A percentile compares a stretch with the other conserved stretches of the same genome.
Conservation (phyloP, 75 land plant species). For the Cupressus sempervirens region DNA sequence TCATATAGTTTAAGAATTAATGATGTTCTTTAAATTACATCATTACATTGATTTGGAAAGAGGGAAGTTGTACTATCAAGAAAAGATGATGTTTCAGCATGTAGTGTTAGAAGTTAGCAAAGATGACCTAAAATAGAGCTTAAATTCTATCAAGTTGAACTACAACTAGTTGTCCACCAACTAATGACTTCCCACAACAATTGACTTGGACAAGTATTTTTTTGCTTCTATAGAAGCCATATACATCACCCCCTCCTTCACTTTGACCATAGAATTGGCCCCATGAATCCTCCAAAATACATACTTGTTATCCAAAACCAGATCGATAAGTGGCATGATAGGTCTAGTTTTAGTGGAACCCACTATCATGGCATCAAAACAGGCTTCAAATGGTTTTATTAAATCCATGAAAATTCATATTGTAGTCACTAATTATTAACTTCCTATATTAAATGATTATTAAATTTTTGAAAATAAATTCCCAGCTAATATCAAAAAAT, state of each 20-base stretch:
- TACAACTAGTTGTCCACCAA: constrained; percentile 42
- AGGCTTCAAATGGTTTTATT: constrained; percentile 27
- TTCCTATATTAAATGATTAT: too few relatives aligned
- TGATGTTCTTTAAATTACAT: too few relatives aligned
- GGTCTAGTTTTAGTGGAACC: constrained; percentile 1
- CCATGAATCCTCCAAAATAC: constrained; percentile 28
- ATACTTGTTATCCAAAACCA: constrained; percentile 17
- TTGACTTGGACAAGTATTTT: background rate
- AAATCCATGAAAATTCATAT: too few relatives aligned
- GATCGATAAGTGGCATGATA: constrained; percentile 19
- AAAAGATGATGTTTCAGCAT: constrained; percentile 33
- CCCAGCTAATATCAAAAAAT: too few relatives aligned
- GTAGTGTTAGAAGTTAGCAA: constrained; percentile 32
- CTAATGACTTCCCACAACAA: constrained; percentile 30
- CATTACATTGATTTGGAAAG: too few relatives aligned
- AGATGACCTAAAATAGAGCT: constrained; percentile 44
- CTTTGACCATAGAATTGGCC: constrained; percentile 27
- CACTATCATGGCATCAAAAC: constrained; percentile 17
- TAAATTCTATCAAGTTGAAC: constrained; percentile 38
- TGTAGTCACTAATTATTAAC: too few relatives aligned
- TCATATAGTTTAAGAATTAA: too few relatives aligned
- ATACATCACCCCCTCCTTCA: constrained; percentile 17
- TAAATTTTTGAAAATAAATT: too few relatives aligned
- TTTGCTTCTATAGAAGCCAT: constrained; percentile 36
- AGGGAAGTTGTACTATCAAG: background rate